Evolutionary conservation across 1,284 basidiomycete species (phyloP).

Genomic region (Tilletia caries): DNA sequence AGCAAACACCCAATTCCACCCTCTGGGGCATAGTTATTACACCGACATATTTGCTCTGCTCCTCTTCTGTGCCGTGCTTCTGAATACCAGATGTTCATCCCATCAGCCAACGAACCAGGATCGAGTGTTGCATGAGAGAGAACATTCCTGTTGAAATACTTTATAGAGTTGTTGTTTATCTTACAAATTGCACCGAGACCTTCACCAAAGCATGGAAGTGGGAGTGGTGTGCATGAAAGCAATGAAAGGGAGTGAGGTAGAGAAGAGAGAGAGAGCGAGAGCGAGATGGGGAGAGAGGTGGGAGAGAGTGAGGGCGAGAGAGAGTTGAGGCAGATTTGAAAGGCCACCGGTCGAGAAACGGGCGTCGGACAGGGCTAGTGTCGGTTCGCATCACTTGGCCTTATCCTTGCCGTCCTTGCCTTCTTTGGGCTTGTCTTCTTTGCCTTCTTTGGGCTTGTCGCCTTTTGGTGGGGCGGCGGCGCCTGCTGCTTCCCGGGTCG

Average conservation of each 20-base stretch:
- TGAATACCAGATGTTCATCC: too few species aligned
- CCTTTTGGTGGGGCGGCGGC: neutral
- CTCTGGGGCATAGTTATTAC: too few species aligned
- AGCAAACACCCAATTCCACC: too few species aligned
- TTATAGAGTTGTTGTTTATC: neutral
- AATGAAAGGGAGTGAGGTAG: neutral
- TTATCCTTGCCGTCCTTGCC: slow-evolving; percentile 3
- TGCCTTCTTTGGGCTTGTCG: slow-evolving; percentile 11
- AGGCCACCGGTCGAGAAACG: neutral
- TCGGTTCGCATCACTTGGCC: neutral
- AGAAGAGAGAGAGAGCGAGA: neutral
- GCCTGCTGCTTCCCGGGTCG: neutral
- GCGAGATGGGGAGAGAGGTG: neutral
- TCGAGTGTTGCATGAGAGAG: too few species aligned
- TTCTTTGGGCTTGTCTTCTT: neutral
- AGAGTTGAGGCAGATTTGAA: neutral
- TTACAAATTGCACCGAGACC: neutral
- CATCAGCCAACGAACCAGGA: too few species aligned
- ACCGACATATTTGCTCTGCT: too few species aligned
- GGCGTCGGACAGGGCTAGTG: neutral
- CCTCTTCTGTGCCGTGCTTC: too few species aligned
- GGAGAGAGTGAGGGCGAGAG: neutral
- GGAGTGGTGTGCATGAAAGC: neutral
- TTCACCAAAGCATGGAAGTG: neutral
- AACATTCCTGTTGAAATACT: too few species aligned